Base-by-base conservation (phyloP, 1,139 yeast genomes). In the Sugiyamaella sp. region DNA sequence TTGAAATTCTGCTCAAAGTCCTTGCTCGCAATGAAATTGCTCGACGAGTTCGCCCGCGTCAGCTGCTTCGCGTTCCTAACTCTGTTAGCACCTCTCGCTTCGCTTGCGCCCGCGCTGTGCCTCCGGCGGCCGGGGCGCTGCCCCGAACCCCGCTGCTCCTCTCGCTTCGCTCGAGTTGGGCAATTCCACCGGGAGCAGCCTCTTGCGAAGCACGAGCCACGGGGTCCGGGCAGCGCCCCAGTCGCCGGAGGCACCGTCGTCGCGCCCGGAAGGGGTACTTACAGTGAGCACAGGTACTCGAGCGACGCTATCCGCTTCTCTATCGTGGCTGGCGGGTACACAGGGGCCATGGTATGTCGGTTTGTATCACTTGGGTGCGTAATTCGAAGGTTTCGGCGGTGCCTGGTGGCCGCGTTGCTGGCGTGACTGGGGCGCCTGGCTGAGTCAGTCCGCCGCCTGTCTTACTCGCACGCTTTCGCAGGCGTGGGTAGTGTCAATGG, bases 231-330 rank as follows among this genome's bases (percentile, higher is more conserved):
- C 29, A 25, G 29, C 5, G 29, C 29, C 29, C 29, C 29, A 25
- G 29, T 10, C 29, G 29, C 29, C 29, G 29, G 29, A 25, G 29
- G 29, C 29, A 25, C 29, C 5, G 9, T 6, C 29, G 9, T 25
- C 5, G 9, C 5, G 9, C 29, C 29, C 29, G 9, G 10, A 10
- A 5, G 5, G 29, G 10, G 10, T 21, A 57, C 67, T 49, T 59
- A 64, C 67, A 64, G 60, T 50, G 58, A 56, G 20, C 62, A 57
- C 8, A 64, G 59, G 46, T 64, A 64, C 32, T 64, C 66, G 17
- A 61, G 42, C 38, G 63, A 58, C 3, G 60, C 61, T 12, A 61
- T 49, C 37, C 64, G 61, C 49, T 58, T 58, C 32, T 61, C 63
- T 10, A 61, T 44, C 14, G 60, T 47, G 33, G 22, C 21, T 10